Evolutionary conservation across 192 early-diverging fungal species (phyloP), one percentile per base, ranked within the genome.

Genomic region (Backusella tuberculispora): DNA sequence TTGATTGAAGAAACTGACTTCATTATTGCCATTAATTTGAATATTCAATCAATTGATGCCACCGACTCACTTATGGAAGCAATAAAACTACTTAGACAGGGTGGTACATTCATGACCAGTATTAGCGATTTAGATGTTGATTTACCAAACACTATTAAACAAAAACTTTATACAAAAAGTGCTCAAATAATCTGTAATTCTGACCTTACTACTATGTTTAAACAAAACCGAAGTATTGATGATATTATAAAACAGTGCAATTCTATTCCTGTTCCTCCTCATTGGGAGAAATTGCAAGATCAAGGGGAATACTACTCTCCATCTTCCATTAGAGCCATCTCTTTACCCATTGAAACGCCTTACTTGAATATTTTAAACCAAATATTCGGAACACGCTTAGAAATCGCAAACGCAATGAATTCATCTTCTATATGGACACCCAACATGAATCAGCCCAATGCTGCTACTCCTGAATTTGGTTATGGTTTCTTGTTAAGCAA

Each of bases 401-500:
- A 89, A 60, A 86, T 97, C 9, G 90, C 91, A 67, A 97, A 97
- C 82, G 92, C 91, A 0, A 77, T 89, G 71, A 85, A 88, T 64
- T 81, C 85, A 69, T 38, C 76, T 26, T 90, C 94, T 63, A 88
- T 94, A 71, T 92, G 92, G 92, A 86, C 86, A 67, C 82, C 87
- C 41, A 56, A 79, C 72, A 85, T 85, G 53, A 76, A 83, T 10
- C 60, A 80, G 65, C 76, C 77, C n/a, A 56, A 81, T 34, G 76
- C 72, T 9, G 85, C 88, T 15, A 93, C 84, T 63, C 92, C 94
- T 47, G 94, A 96, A 83, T 96, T 91, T 85, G 95, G 94, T 29
- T 95, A 94, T 75, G 95, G 95, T 50, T 81, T 85, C 44, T 83
- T 94, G 42, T 72, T 94, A 3, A 85, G 88, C 21, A 86, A 86